Percentiles rank a stretch among this genome's conserved stretches.
Evolutionary conservation across 192 early-diverging fungal species (phyloP).

Genomic region (Funneliformis mosseae): DNA sequence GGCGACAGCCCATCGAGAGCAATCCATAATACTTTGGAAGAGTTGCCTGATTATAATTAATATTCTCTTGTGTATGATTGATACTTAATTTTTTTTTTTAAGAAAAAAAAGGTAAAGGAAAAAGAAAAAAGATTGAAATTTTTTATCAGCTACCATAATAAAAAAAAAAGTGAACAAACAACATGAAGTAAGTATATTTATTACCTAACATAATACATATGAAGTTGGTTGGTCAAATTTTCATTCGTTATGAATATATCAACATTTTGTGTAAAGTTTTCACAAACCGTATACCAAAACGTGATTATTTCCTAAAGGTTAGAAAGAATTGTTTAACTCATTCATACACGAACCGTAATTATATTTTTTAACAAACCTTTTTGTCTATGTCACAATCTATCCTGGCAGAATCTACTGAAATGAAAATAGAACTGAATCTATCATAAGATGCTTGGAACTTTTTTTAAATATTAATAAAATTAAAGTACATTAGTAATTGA

Average conservation of each 20-base stretch:
- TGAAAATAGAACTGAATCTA: conserved; percentile 1
- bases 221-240: neutral
- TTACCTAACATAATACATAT: conserved; percentile 33
- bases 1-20: conserved; percentile 27
- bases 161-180: neutral
- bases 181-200: neutral
- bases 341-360: neutral
- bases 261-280: conserved; percentile 9
- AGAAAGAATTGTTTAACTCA: neutral
- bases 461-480: neutral
- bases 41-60: conserved; percentile 33
- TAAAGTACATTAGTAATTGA: neutral
- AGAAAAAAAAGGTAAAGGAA: neutral
- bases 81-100: neutral
- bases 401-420: conserved; percentile 9
- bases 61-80: conserved; percentile 28
- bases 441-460: conserved; percentile 21
- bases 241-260: neutral
- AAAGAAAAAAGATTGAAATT: neutral
- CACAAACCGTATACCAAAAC: conserved; percentile 25
- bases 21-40: conserved; percentile 37
- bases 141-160: neutral
- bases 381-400: conserved; percentile 29
- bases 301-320: conserved; percentile 17
- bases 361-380: conserved; percentile 10